Evolutionary conservation across 306 rosid species (phyloP).

Genomic region (Biancaea sappan): DNA sequence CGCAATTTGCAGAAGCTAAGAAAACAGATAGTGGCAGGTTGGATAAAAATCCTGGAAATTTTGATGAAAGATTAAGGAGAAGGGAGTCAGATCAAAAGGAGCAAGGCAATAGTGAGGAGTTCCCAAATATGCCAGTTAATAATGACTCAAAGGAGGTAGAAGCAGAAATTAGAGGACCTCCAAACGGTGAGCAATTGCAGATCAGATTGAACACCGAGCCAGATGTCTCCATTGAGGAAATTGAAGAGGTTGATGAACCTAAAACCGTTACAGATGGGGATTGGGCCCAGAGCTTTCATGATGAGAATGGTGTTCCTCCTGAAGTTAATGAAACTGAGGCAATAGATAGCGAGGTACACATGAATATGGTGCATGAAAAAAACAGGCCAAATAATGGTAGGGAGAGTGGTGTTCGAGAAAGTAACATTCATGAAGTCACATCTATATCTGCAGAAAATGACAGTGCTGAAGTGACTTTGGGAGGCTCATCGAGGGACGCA

Average conservation of each 20-base stretch:
- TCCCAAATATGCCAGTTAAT: not conserved
- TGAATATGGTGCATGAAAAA: not conserved
- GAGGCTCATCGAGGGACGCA: slow-evolving; percentile 7
- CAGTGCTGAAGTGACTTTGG: slow-evolving; percentile 30
- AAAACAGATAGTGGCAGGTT: not conserved
- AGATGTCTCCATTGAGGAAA: slow-evolving; percentile 21
- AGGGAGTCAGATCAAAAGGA: slow-evolving; percentile 11
- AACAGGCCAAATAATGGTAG: slow-evolving; percentile 3
- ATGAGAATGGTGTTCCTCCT: slow-evolving; percentile 54
- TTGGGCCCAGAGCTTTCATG: slow-evolving; percentile 38
- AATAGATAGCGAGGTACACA: not conserved
- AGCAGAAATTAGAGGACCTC: slow-evolving; percentile 11
- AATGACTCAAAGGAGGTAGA: slow-evolving; percentile 13
- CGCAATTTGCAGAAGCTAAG: slow-evolving; percentile 16
- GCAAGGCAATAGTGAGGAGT: slow-evolving; percentile 7
- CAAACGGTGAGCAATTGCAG: slow-evolving; percentile 18
- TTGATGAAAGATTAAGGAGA: not conserved
- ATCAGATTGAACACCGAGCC: slow-evolving; percentile 15
- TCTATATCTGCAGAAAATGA: slow-evolving; percentile 16
- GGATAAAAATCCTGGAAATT: slow-evolving; percentile 11
- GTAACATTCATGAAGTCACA: slow-evolving; percentile 22
- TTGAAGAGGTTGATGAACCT: not conserved
- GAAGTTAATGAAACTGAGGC: slow-evolving; percentile 35
- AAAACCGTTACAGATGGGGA: not conserved
- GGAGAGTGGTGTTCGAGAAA: slow-evolving; percentile 16